Evolutionary conservation across 768 basidiomycete species (phyloP).

Genomic region (Hygrocybe punicea): DNA sequence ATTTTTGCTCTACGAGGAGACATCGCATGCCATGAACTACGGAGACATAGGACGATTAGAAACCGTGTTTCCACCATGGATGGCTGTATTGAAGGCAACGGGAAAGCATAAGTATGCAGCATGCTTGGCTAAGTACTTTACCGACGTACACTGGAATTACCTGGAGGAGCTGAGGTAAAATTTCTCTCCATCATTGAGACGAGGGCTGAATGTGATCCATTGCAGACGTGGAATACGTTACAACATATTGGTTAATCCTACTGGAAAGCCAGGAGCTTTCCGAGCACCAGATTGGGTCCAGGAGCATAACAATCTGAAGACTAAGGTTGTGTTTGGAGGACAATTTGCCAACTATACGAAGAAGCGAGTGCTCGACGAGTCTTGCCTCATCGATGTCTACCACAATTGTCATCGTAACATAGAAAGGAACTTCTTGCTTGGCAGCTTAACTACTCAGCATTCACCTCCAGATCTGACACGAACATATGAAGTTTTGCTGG

Average conservation of each 20-base stretch:
- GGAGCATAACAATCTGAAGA: conserved; percentile 44
- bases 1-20: no score
- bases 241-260: conserved; percentile 19
- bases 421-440: no score
- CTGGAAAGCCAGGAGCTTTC: conserved; percentile 28
- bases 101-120: no score
- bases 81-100: no score
- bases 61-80: no score
- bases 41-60: no score
- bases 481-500: conserved; percentile 18
- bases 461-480: conserved; percentile 25
- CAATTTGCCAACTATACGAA: conserved; percentile 34
- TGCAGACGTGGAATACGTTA: conserved; percentile 26
- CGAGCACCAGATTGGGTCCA: conserved; percentile 39
- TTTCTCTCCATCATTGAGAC: no score
- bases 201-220: no score
- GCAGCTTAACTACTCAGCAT: conserved; percentile 24
- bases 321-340: conserved; percentile 38
- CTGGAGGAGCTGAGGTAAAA: no score
- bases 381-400: conserved; percentile 34
- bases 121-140: no score
- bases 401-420: conserved; percentile 19
- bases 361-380: conserved; percentile 32
- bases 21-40: no score
- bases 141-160: no score